Conservation (phyloP, 2,329 filamentous ascomycete genomes). For the Fusarium sp. region DNA sequence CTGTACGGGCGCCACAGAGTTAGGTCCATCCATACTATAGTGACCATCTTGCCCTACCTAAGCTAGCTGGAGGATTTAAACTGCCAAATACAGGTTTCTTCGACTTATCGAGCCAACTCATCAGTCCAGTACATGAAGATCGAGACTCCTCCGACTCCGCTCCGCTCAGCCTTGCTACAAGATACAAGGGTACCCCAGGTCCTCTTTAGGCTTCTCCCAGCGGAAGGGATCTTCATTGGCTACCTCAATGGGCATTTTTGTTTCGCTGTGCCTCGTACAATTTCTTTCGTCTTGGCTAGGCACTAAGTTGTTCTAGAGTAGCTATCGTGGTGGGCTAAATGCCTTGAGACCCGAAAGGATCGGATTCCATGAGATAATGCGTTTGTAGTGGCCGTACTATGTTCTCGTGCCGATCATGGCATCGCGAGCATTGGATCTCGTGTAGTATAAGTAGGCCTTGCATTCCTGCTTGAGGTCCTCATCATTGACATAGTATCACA, state of each 20-base stretch:
- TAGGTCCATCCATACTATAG: too few species aligned
- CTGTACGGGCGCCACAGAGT: too few species aligned
- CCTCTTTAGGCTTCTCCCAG: too few species aligned
- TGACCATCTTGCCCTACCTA: too few species aligned
- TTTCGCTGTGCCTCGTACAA: constrained; percentile 17
- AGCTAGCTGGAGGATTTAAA: neutral
- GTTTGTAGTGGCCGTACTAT: neutral
- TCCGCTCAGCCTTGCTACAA: constrained; percentile 22
- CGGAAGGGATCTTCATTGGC: neutral
- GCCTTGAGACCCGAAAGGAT: neutral
- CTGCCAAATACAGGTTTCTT: neutral
- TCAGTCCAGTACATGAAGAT: too few species aligned
- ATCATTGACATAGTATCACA: neutral
- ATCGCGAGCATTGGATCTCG: neutral
- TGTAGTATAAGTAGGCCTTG: neutral
- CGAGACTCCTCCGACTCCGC: neutral
- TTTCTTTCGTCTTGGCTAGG: neutral
- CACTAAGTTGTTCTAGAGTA: neutral
- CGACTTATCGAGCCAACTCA: neutral
- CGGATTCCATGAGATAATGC: neutral
- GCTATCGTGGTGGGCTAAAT: neutral
- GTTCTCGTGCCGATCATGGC: neutral
- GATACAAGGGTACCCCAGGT: neutral
- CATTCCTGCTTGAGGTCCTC: neutral
- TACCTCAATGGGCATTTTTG: neutral